phyloP scores from a whole-genome alignment of 129 eudicot species.

The Tagetes erecta region DNA sequence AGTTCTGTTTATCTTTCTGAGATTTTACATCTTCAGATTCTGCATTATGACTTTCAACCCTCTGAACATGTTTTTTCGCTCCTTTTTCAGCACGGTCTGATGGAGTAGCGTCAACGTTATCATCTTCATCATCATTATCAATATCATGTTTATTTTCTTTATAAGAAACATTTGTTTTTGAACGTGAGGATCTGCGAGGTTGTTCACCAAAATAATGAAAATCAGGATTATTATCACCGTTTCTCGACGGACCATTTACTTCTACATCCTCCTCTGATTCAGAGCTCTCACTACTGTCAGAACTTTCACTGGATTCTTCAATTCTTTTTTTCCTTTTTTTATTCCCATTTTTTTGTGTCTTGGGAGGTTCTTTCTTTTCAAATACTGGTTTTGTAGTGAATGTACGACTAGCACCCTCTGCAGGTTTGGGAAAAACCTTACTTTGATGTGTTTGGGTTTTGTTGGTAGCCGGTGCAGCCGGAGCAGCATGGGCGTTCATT shows the following conservation, averaged over 20 bases:
- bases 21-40: constrained; percentile 2
- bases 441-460: constrained; percentile 25
- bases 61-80: constrained; percentile 9
- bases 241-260: constrained; percentile 31
- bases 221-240: constrained; percentile 20
- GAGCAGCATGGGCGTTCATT: constrained; percentile 29
- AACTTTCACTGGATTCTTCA: constrained; percentile 55
- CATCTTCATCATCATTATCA: constrained; percentile 23
- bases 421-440: constrained; percentile 24
- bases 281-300: constrained; percentile 40
- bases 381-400: constrained; percentile 28
- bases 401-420: background rate
- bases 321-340: constrained; percentile 46
- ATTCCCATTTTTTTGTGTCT: constrained; percentile 27
- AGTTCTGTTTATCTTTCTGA: background rate
- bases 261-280: constrained; percentile 40
- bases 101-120: constrained; percentile 6
- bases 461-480: constrained; percentile 12
- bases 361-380: constrained; percentile 21
- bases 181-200: constrained; percentile 56
- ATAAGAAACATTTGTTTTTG: constrained; percentile 54
- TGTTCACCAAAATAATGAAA: constrained; percentile 31
- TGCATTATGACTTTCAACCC: constrained; percentile 19
- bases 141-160: constrained; percentile 42
- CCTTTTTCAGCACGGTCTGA: constrained; percentile 20